These are phyloP conservation scores for Hymenoscyphus salicellus DNA, from an alignment of 2,329 filamentous ascomycete genomes.

Conservation along the genomic window DNA sequence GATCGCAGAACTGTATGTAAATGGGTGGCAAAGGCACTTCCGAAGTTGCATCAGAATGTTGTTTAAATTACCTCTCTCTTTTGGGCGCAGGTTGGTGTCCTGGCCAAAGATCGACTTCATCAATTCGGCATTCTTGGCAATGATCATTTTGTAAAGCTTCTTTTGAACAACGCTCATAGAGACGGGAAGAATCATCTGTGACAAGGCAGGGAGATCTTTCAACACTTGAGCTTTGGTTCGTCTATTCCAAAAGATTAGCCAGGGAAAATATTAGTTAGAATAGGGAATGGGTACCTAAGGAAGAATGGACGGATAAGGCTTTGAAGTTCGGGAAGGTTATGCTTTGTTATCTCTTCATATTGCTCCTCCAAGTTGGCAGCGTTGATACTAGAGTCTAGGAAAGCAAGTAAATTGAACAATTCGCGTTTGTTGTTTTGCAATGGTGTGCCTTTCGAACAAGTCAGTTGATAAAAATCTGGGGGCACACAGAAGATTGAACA, in stretches of 20 bases:
- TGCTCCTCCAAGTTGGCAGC: constrained; percentile 71
- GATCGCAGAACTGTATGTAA: constrained; percentile 85
- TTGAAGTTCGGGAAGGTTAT: constrained; percentile 79
- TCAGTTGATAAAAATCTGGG: constrained; percentile 20
- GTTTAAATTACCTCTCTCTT: constrained; percentile 77
- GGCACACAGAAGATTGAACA: not conserved
- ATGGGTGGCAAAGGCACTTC: constrained; percentile 93
- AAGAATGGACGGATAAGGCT: constrained; percentile 74
- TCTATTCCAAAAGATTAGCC: constrained; percentile 36
- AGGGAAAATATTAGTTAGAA: not conserved
- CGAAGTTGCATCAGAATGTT: constrained; percentile 95
- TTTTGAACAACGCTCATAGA: constrained; percentile 93
- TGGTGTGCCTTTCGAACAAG: constrained; percentile 57
- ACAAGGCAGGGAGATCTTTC: constrained; percentile 87
- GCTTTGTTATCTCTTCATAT: constrained; percentile 74
- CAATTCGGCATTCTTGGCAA: constrained; percentile 84
- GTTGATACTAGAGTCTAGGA: constrained; percentile 68
- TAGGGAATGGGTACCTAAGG: constrained; percentile 40
- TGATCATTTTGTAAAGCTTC: constrained; percentile 88
- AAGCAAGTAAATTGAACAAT: constrained; percentile 94
- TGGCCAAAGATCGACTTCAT: constrained; percentile 82
- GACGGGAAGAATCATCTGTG: constrained; percentile 92
- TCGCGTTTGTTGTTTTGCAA: constrained; percentile 94
- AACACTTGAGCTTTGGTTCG: constrained; percentile 89
- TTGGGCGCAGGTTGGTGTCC: constrained; percentile 54